Conservation (phyloP, 1,284 basidiomycete genomes). For the Ganoderma multipileum region DNA sequence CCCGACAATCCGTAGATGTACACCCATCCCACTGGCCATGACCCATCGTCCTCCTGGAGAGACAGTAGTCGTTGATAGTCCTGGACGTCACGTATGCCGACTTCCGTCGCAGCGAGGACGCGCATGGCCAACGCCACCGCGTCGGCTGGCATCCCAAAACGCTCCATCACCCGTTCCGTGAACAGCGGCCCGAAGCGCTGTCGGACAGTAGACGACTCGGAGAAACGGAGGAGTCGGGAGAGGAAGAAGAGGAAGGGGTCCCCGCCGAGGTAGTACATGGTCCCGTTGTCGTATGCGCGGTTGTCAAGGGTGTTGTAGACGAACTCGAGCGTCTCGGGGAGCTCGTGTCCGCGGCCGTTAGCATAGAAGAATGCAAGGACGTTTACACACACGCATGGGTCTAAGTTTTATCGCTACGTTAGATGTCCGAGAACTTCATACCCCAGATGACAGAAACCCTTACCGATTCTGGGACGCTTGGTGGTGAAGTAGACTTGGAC, state of each 20-base stretch:
- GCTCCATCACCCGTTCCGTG: slow-evolving; percentile 52
- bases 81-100: slow-evolving; percentile 48
- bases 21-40: slow-evolving; percentile 55
- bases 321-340: slow-evolving; percentile 52
- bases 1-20: slow-evolving; percentile 55
- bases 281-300: slow-evolving; percentile 45
- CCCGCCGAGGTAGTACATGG: slow-evolving; percentile 58
- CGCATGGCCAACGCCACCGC: slow-evolving; percentile 54
- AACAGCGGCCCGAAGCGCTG: slow-evolving; percentile 46
- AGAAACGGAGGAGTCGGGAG: slow-evolving; percentile 49
- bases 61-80: slow-evolving; percentile 51
- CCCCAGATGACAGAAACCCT: slow-evolving; percentile 44
- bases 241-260: slow-evolving; percentile 64
- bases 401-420: not conserved
- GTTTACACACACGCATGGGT: slow-evolving; percentile 56
- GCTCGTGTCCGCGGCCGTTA: slow-evolving; percentile 51
- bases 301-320: slow-evolving; percentile 51
- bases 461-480: slow-evolving; percentile 33
- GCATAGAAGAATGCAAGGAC: slow-evolving; percentile 55
- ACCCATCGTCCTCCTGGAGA: slow-evolving; percentile 55
- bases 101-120: slow-evolving; percentile 47
- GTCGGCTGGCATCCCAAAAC: slow-evolving; percentile 55
- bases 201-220: slow-evolving; percentile 40
- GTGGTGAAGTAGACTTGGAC: slow-evolving; percentile 17
- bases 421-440: not conserved